Evolutionary conservation across 768 basidiomycete species (phyloP), one percentile per base, ranked within the genome.

Genomic region (Tylopilus subfusipes): DNA sequence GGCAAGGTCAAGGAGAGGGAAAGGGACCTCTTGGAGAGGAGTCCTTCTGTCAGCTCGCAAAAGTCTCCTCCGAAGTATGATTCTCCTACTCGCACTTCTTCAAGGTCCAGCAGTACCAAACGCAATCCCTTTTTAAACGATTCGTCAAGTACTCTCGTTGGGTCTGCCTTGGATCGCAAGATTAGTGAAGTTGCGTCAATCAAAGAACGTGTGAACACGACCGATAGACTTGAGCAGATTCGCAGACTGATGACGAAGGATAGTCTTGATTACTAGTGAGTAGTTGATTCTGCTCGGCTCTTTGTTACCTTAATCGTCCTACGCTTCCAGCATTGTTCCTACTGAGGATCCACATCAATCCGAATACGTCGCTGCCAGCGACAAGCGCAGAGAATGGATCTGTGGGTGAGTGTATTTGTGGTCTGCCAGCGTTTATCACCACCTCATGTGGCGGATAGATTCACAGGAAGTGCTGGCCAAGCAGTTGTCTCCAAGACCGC

Each of bases 341-440:
- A 83, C 79, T 33, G 88, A 90, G 68, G 91, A 93, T 64, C 85
- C 89, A 6, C 91, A 93, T 65, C 81, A 82, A 48, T 90, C 90
- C 0, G 91, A 93, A 69, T 92, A 90, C 56, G 86, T 91, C 24
- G 82, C 88, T 18, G 68, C 78, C 8, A 82, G 83, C 54, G 91
- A 93, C 69, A 87, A 86, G 67, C 82, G 91, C 45, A 75, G 87
- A 51, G 81, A 90, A 65, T 93, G 82, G 74, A 82, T 93, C 48
- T 85, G 85, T 42, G 87, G 85, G 86, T 88, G 66, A 52, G 84
- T 69, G n/a, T 45, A 36, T 45, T 29, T 27, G 47, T 70, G 63
- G 8, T 76, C 75, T 33, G 61, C 65, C 25, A 68, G 21, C 42
- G 66, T 42, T 33, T 34, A 33, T 50, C 34, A 44, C 9, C 27